These are phyloP conservation scores for Crucibulum laeve DNA, from an alignment of 768 basidiomycete genomes.

Conservation along the genomic window DNA sequence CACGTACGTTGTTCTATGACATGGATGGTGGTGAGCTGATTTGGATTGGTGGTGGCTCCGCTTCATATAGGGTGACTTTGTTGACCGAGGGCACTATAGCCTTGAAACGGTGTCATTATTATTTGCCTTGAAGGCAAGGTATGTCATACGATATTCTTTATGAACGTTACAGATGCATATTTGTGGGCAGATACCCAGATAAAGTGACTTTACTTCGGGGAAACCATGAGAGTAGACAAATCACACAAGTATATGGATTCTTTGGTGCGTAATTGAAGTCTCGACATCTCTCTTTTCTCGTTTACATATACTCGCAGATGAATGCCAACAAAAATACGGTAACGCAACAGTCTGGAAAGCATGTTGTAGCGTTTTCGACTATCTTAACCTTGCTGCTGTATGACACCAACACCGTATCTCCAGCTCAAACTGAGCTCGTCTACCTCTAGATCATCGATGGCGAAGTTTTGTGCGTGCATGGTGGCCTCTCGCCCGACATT, in stretches of 20 bases:
- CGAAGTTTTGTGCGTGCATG: slow-evolving; percentile 89
- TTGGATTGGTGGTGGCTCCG: slow-evolving; percentile 6
- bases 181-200: slow-evolving; percentile 73
- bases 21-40: slow-evolving; percentile 17
- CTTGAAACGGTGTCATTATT: slow-evolving; percentile 91
- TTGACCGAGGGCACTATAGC: slow-evolving; percentile 94
- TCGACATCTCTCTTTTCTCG: background rate
- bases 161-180: slow-evolving; percentile 3
- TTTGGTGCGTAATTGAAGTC: slow-evolving; percentile 61
- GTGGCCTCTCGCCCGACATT: slow-evolving; percentile 94
- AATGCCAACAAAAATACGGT: slow-evolving; percentile 98
- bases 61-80: slow-evolving; percentile 83
- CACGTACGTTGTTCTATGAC: slow-evolving; percentile 48
- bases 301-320: slow-evolving; percentile 46
- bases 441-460: slow-evolving; percentile 88
- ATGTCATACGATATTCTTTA: slow-evolving; percentile 10
- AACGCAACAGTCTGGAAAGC: slow-evolving; percentile 95
- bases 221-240: slow-evolving; percentile 96
- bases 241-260: slow-evolving; percentile 98
- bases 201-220: slow-evolving; percentile 88
- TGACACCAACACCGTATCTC: slow-evolving; percentile 17
- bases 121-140: slow-evolving; percentile 87
- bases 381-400: slow-evolving; percentile 90
- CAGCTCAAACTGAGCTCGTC: background rate
- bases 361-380: slow-evolving; percentile 96